Conservation (phyloP, 1,284 basidiomycete species). For the Peniophora sp. region DNA sequence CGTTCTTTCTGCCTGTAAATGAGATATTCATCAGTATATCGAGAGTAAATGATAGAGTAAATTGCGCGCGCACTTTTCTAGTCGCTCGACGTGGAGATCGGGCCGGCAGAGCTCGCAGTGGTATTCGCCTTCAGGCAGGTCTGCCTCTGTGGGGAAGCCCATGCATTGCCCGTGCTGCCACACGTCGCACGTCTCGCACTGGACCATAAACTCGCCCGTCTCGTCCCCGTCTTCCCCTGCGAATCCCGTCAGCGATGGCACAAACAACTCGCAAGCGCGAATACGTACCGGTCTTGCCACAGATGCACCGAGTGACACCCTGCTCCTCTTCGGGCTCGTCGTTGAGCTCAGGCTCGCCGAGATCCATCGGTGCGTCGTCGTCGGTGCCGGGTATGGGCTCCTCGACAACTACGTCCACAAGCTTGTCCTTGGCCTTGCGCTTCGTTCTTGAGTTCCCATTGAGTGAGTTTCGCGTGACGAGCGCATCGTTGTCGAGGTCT, state of each 20-base stretch:
- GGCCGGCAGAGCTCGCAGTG: conserved; percentile 94
- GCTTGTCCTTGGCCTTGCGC: conserved; percentile 52
- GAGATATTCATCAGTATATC: conserved; percentile 2
- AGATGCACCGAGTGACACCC: conserved; percentile 90
- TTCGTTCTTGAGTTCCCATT: conserved; percentile 39
- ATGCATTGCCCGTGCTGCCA: conserved; percentile 99
- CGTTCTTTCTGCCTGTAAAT: no score
- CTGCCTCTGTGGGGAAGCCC: conserved; percentile 84
- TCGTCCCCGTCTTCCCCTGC: conserved; percentile 71
- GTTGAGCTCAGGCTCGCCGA: conserved; percentile 30
- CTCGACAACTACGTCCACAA: conserved; percentile 28
- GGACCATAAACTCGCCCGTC: conserved; percentile 89
- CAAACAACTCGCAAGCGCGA: conserved; percentile 1
- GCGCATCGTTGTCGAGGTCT: conserved; percentile 43
- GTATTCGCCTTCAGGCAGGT: conserved; percentile 76
- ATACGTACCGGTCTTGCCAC: conserved; percentile 77
- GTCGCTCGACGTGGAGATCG: conserved; percentile 72
- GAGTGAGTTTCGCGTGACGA: conserved; percentile 26
- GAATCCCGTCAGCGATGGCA: conserved; percentile 17
- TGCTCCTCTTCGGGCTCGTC: conserved; percentile 70
- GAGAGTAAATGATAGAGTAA: conserved; percentile 7
- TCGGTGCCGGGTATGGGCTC: conserved; percentile 17
- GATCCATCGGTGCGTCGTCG: conserved; percentile 28
- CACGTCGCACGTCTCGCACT: conserved; percentile 94
- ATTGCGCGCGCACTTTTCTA: conserved; percentile 47